Conservation (phyloP, 1,284 basidiomycete genomes). For the Cutaneotrichosporon sp. region DNA sequence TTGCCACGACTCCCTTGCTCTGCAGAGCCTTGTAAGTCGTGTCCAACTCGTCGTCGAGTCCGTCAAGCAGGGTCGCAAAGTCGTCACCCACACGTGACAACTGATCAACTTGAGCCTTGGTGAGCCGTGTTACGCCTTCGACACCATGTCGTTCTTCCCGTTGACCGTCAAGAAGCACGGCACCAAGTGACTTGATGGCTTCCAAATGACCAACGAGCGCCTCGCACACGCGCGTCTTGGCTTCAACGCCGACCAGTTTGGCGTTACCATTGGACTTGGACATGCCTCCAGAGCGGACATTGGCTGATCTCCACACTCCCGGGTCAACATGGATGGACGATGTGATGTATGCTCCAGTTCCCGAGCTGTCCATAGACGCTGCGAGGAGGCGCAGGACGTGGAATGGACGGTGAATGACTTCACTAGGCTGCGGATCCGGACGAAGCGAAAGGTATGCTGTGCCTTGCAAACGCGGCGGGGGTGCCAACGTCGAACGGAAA, state of each 20-base stretch:
- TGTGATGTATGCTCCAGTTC: slow-evolving; percentile 81
- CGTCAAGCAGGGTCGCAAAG: slow-evolving; percentile 50
- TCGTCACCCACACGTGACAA: slow-evolving; percentile 58
- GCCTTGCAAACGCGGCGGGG: slow-evolving; percentile 13
- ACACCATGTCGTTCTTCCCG: slow-evolving; percentile 58
- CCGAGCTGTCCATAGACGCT: slow-evolving; percentile 68
- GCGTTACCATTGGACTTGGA: slow-evolving; percentile 63
- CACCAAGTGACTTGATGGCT: slow-evolving; percentile 41
- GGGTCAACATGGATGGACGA: slow-evolving; percentile 79
- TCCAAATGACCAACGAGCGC: slow-evolving; percentile 27
- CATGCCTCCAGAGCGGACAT: slow-evolving; percentile 10
- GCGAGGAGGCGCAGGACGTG: slow-evolving; percentile 78
- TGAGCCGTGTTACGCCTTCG: slow-evolving; percentile 5
- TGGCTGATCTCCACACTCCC: slow-evolving; percentile 63
- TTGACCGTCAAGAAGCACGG: slow-evolving; percentile 51
- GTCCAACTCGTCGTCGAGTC: slow-evolving; percentile 78
- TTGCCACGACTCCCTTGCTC: slow-evolving; percentile 68
- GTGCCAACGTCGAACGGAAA: slow-evolving; percentile 14
- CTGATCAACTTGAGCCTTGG: slow-evolving; percentile 13
- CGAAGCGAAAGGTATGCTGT: slow-evolving; percentile 29
- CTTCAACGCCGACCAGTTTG: slow-evolving; percentile 31
- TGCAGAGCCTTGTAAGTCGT: slow-evolving; percentile 82
- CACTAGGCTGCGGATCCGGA: slow-evolving; percentile 53
- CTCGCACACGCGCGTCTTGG: slow-evolving; percentile 32
- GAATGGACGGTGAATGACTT: slow-evolving; percentile 77